Evolutionary conservation across 2,329 filamentous ascomycete species (phyloP), one percentile per base, ranked within the genome.

Genomic region (Biscogniauxia mediterranea): DNA sequence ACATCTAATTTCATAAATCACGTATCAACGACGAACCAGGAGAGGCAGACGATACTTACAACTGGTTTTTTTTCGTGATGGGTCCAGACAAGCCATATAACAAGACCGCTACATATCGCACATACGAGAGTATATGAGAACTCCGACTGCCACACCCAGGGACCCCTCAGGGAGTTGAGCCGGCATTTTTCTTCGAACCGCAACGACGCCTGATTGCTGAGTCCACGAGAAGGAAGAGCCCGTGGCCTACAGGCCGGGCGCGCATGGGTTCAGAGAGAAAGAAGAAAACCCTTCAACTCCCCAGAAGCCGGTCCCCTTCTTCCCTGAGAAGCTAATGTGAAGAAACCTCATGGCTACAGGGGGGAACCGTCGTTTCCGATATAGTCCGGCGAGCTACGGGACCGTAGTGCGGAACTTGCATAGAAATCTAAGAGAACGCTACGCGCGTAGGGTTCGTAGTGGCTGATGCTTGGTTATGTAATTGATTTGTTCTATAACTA

Each of bases 31-130:
- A 25, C n/a, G n/a, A 49, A 17, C 11, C 17, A 20, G 38, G 6
- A 15, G 5, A 52, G 11, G 1, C 20, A 1, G 15, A 19, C 64
- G n/a, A 5, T 9, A 71, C 75, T 71, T 64, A 77, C 76, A 78
- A 64, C 76, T 77, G 52, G 62, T 68, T 42, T 71, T 42, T 71
- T 71, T 62, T 78, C 76, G 51, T 68, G 66, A 61, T 77, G 75
- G n/a, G 64, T 62, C 68, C 70, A 75, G 1, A 72, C 67, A 21
- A 77, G 64, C 70, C 72, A 75, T 28, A 71, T 57, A 60, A 76
- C 61, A 26, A 72, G 55, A 26, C 66, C 52, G 55, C 69, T 70
- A 49, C 64, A 63, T 13, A 55, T 56, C 32, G 73, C 61, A 59
- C 72, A 74, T 51, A 74, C 17, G 57, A 32, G 71, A 74, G 64